A percentile compares a stretch with the other conserved stretches of the same genome.
Evolutionary conservation across 306 rosid genomes (phyloP).

Genomic region (Malus orientalis): DNA sequence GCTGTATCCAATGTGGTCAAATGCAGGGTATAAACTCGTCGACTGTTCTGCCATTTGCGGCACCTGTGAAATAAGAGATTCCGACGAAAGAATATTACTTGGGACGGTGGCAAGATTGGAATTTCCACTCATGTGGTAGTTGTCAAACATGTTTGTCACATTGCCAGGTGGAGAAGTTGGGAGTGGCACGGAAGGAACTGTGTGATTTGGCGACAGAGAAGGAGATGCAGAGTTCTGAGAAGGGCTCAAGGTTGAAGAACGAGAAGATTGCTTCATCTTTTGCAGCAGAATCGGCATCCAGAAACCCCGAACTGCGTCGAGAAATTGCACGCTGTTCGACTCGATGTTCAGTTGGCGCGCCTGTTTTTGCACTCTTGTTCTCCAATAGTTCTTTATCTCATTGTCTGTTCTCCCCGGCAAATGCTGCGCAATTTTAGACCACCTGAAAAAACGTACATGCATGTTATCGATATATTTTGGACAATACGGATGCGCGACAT

Average conservation of each 20-base stretch:
- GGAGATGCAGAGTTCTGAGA: conserved; percentile 21
- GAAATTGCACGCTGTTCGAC: conserved; percentile 65
- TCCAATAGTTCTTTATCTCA: conserved; percentile 88
- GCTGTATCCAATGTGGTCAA: conserved; percentile 20
- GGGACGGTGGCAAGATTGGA: conserved; percentile 9
- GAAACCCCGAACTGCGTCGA: conserved; percentile 61
- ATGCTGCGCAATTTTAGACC: conserved; percentile 90
- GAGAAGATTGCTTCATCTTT: conserved; percentile 51
- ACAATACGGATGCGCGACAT: background rate
- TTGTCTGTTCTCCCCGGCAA: conserved; percentile 94
- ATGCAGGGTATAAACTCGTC: conserved; percentile 18
- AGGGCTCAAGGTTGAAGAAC: conserved; percentile 21
- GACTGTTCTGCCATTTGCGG: conserved; percentile 28
- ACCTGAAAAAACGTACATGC: conserved; percentile 21
- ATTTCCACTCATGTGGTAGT: background rate
- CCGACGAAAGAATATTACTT: conserved; percentile 22
- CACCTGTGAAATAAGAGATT: conserved; percentile 33
- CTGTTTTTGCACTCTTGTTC: conserved; percentile 87
- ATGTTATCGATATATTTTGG: background rate
- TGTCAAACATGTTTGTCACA: conserved; percentile 16
- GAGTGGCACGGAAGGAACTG: conserved; percentile 21
- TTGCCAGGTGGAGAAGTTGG: conserved; percentile 19
- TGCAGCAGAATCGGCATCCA: conserved; percentile 80
- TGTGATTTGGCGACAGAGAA: conserved; percentile 1
- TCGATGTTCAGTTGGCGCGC: conserved; percentile 81